Conservation (phyloP, 2,329 filamentous ascomycete genomes). For the Ophiocordyceps camponoti-floridani region DNA sequence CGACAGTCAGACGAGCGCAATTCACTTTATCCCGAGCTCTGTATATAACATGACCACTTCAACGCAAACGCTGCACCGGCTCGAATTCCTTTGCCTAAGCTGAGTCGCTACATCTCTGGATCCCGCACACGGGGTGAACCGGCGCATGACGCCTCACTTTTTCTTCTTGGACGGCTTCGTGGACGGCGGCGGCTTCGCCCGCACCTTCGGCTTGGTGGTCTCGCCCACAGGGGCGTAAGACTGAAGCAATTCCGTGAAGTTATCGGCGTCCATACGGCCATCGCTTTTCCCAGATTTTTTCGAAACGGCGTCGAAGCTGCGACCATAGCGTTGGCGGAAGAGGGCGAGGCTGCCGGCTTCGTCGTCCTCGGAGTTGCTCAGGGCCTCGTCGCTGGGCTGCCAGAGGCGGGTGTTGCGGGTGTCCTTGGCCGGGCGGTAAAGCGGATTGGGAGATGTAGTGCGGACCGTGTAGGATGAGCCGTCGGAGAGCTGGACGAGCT, state of each 20-base stretch:
- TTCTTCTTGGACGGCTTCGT: constrained; percentile 21
- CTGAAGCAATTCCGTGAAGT: constrained; percentile 32
- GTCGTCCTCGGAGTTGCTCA: constrained; percentile 83
- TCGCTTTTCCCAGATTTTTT: too few species aligned
- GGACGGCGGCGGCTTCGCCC: constrained; percentile 2
- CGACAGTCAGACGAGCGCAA: constrained; percentile 8
- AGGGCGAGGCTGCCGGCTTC: constrained; percentile 79
- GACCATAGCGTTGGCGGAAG: constrained; percentile 72
- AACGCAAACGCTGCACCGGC: neutral
- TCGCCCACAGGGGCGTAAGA: constrained; percentile 25
- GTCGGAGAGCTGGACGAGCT: constrained; percentile 82
- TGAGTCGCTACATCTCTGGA: neutral
- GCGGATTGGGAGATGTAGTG: constrained; percentile 50
- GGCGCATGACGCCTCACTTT: constrained; percentile 7
- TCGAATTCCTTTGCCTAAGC: neutral
- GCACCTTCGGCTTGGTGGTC: constrained; percentile 3
- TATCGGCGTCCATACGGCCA: too few species aligned
- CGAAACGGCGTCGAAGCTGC: constrained; percentile 52
- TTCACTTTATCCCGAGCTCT: constrained; percentile 12
- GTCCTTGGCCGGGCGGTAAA: constrained; percentile 55
- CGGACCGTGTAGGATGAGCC: constrained; percentile 69
- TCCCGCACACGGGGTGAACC: neutral
- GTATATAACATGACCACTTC: constrained; percentile 10
- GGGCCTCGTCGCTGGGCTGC: constrained; percentile 68
- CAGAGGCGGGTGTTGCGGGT: constrained; percentile 77